Base-by-base conservation (phyloP, 2,329 filamentous ascomycete genomes). In the Aspergillus sp. region DNA sequence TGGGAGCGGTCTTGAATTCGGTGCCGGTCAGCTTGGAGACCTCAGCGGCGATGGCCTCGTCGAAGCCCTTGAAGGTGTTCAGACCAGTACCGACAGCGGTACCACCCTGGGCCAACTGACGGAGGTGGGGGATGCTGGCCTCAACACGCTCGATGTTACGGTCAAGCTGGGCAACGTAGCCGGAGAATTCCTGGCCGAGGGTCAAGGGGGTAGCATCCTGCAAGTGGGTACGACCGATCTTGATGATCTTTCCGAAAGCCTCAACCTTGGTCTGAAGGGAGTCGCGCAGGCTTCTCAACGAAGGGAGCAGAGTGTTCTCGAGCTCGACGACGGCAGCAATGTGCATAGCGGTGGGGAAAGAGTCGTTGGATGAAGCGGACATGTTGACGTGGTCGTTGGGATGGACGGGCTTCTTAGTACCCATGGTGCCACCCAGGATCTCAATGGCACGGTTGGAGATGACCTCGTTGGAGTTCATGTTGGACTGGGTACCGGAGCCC, bases 391-490 rank as follows among this genome's bases (percentile, higher is more conserved):
- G 93, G 76, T 98, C 93, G 73, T 97, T 98, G 63, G 93, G 93
- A 75, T 98, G 93, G 55, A 98, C 93, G 29, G 93, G 93, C 78
- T 94, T 95, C 84, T 97, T 97, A 80, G 77, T 84, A 60, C 93
- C 93, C 87, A 89, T 95, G 56, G 79, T 79, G 61, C 93, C 93
- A 59, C 93, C 93, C 45, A 97, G 80, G 54, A 97, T 94, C 77
- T 97, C 91, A 71, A 97, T 97, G 56, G 93, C 93, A 57, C 93
- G 88, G 81, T 97, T 98, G 56, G 91, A 96, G 72, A 98, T 97
- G 72, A 98, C 93, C 72, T 98, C 93, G 77, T 98, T 98, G 68
- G 91, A 90, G 76, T 98, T 98, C 93, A 97, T 97, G 82, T 95
- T 97, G 70, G 90, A 96, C 78, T 97, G 93, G 29, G 93, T 97